Base-by-base conservation (phyloP, 1,284 basidiomycete genomes). In the Ceraceosorus guamensis region DNA sequence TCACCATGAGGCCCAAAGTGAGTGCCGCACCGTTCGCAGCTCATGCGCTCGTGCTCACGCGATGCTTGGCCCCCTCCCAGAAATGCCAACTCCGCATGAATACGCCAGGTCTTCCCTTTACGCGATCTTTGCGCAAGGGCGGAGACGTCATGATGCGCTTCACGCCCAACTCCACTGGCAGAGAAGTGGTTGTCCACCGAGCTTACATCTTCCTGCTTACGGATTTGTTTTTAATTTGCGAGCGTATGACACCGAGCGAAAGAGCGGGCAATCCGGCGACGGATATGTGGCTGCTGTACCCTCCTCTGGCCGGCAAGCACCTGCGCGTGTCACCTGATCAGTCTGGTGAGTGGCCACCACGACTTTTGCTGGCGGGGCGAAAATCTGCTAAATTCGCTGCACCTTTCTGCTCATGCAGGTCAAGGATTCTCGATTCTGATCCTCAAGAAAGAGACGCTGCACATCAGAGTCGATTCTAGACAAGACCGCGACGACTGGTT, bases 231-330 rank as follows among this genome's bases (percentile, higher is more conserved):
- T 80, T 97, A 53, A 78, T 96, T 32, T 91, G 76, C 56, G 72
- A 74, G 59, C 63, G 71, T 43, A 61, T 70, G 62, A 63, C 61
- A 30, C 67, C 67, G 5, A 62, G 57, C 57, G 62, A 71, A 43
- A 53, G 56, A 46, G 61, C 63, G 8, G 56, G 51, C 13, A 61
- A 57, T 2, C 51, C 44, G 1, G 56, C 54, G 2, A 60, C 85
- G 6, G 91, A 96, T 73, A 88, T 95, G 85, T 90, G 87, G 85
- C 79, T 99, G 52, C 84, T 87, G 62, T 99, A 95, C 79, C 95
- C 95, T 18, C 95, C 95, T 3, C 79, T 99, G 51, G 87, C 95
- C 6, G 92, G 91, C 4, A 97, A 96, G 76, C 91, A 96, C 70
- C 80, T 97, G 53, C 49, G 59, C 6, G 62, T 66, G 16, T 54